Base-by-base conservation (phyloP, 2,329 filamentous ascomycete genomes). In the Dactylella cylindrospora region DNA sequence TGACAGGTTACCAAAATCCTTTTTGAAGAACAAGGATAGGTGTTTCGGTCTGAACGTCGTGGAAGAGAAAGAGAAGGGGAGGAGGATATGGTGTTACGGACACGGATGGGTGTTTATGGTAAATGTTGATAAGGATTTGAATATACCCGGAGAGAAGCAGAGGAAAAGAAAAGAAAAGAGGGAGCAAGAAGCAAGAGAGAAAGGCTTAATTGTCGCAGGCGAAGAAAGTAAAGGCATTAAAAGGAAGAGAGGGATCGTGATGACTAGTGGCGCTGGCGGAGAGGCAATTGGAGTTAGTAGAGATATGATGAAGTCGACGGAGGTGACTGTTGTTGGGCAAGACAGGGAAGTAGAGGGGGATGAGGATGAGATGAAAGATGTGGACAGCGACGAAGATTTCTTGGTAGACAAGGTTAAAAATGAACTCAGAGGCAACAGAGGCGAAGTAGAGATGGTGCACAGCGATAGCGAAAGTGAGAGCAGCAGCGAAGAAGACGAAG, bases 81-180 rank as follows among this genome's bases (percentile, higher is more conserved):
- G 91, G 10, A 97, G 91, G 89, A 75, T 97, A 15, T 96, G 95
- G 70, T 90, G 91, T 5, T 81, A 83, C 32, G 84, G 81, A 1
- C 97, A 90, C 79, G 73, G 98, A 19, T 90, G 88, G 75, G 97
- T 97, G 90, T 82, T 98, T 61, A 90, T 97, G 71, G 76, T 95
- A 23, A 80, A 81, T 15, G 80, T 70, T 28, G 69, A 66, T 26
- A 55, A 36, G 15, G 40, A 45, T 19, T 15, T 51, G 17, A 60
- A 31, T 4, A 20, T 46, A 35, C 6, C 45, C 5, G 26, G 41
- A 13, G n/a, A 22, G 15, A 62, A 65, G 39, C 50, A 52, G 26
- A 23, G 35, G 26, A 39, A 40, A 23, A 17, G 15, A 6, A n/a
- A 41, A 25, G 8, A 9, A 19, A 9, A 28, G 9, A 17, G 40